Base-by-base conservation (phyloP, 805 yeast species). In the Wickerhamomyces kurtzmanii region DNA sequence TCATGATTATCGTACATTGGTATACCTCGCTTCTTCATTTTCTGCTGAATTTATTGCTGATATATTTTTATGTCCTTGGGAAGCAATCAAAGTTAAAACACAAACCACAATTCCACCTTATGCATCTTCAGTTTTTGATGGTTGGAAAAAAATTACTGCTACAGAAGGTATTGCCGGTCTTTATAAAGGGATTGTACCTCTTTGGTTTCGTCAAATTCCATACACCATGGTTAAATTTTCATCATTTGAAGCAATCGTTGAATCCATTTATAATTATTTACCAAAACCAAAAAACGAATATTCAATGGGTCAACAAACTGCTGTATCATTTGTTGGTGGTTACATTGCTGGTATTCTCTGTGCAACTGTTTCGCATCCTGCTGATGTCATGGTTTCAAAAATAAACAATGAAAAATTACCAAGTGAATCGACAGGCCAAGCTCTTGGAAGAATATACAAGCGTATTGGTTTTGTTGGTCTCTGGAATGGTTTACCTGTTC, bases 171-270 rank as follows among this genome's bases (percentile, higher is more conserved):
- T 79, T 30, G 73, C 62, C 14, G 83, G 85, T 2, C 64, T 89
- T 28, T 89, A 87, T 63, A 80, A 82, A 49, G 97, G 97, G 30
- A 59, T 89, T 30, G 78, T 75, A 8, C 97, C 98, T 10, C 65
- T 89, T 39, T 91, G 97, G 97, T 72, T 76, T 33, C 79, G 97
- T 63, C 98, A 89, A 59, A 81, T 89, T 45, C 98, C 97, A n/a
- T 89, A 89, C 64, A 89, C 97, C 16, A 87, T 89, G 96, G 93
- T 82, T 37, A 89, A 91, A 60, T 91, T 89, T 56, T 89, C 96
- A 7, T 71, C 94, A 15, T 89, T 91, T 60, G 98, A 89, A 62
- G 81, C 75, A 51, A 81, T 87, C 29, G 96, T 89, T 18, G 85
- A 78, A 47, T 54, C 59, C 27, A 87, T 89, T 48, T 89, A 91